phyloP scores from a whole-genome alignment of 257 asterid genomes.

The Penstemon barbatus region DNA sequence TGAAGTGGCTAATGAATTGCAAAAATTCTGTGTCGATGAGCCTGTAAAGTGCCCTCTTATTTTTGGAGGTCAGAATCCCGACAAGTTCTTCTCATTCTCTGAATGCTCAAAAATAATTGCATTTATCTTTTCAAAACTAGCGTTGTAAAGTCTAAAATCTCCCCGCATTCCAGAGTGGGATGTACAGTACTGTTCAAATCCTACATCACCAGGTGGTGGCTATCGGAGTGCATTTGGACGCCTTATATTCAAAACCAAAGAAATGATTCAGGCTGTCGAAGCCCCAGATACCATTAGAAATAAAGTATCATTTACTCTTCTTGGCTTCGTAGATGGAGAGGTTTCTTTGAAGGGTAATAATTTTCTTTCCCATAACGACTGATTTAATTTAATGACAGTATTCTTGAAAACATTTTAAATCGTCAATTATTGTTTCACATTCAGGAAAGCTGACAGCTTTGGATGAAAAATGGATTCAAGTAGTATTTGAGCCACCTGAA shows the following conservation, averaged over 20 bases:
- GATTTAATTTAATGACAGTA: background rate
- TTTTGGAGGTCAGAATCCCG: slow-evolving; percentile 65
- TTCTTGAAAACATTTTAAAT: background rate
- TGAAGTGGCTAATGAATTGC: slow-evolving; percentile 60
- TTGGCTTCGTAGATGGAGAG: slow-evolving; percentile 80
- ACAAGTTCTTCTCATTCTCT: background rate
- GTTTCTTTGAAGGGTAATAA: slow-evolving; percentile 73
- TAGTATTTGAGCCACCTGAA: slow-evolving; percentile 76
- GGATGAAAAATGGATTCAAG: slow-evolving; percentile 89
- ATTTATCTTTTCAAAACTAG: background rate
- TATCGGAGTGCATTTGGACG: slow-evolving; percentile 79
- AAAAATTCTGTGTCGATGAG: slow-evolving; percentile 60
- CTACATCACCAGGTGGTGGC: slow-evolving; percentile 93
- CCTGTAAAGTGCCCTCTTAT: slow-evolving; percentile 90
- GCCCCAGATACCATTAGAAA: slow-evolving; percentile 74
- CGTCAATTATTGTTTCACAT: background rate
- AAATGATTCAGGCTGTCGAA: slow-evolving; percentile 89
- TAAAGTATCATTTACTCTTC: slow-evolving; percentile 60
- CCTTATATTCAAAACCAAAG: slow-evolving; percentile 73
- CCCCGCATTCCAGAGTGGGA: slow-evolving; percentile 66
- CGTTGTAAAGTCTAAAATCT: background rate
- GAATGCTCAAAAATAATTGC: background rate
- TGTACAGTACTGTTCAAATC: slow-evolving; percentile 80
- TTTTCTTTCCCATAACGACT: background rate
- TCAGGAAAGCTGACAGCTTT: slow-evolving; percentile 72